Evolutionary conservation across 2,329 filamentous ascomycete genomes (phyloP), one percentile per base, ranked within the genome.

Genomic region (Tricladium varicosporioides): DNA sequence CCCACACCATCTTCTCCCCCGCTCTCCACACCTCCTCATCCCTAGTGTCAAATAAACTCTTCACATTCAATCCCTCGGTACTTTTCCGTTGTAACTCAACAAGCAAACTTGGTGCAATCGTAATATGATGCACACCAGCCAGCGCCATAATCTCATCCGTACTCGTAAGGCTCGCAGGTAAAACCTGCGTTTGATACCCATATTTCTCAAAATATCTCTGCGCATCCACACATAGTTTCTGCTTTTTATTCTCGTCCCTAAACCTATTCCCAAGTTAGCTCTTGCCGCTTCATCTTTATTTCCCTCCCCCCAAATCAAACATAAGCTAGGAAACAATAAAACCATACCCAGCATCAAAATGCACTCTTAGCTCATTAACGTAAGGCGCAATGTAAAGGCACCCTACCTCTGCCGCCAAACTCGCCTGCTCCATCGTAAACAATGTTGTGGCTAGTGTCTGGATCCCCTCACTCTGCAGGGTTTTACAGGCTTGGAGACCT

Each of bases 351-450:
- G 72, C 64, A 44, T 83, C 79, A 56, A 86, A 82, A 63, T 87
- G 83, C 5, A 85, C 84, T 60, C 79, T 80, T 43, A 88, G 72
- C 61, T 87, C 83, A 65, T 87, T 86, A 31, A 87, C 81, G 60
- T 86, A 88, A 0, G 85, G 85, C 0, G 84, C 82, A 45, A 88
- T 81, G 63, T 86, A 87, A 0, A 78, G 78, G 62, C 83, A 87
- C 3, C 77, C 75, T 0, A 77, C 80, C 50, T 84, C 78, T 1
- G 76, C 79, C 0, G 85, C 84, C 1, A 86, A 72, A 1, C 75
- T 74, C 0, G 83, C 84, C 66, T 87, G 85, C 43, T 81, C 75
- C 63, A 86, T 76, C 45, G 79, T 81, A 64, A 87, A 88, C 48
- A 88, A 72, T 1, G 82, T 85, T 0, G 85, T 88, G 0, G 82